Evolutionary conservation across 140 eudicot genomes (phyloP).

Genomic region (Stevia rebaudiana): DNA sequence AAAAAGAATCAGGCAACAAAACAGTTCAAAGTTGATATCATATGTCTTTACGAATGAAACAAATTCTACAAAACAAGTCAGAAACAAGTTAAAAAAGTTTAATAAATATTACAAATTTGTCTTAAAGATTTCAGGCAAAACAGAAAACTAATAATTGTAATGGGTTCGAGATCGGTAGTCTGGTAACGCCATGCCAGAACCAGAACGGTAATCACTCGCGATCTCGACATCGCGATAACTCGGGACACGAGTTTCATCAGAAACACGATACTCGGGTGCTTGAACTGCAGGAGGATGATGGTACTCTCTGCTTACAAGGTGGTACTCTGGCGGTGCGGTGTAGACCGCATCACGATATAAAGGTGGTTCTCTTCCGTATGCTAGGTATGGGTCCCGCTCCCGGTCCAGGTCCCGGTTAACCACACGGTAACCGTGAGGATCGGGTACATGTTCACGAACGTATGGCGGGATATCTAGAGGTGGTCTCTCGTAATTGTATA

Average conservation of each 20-base stretch:
- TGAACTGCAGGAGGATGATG: slow-evolving; percentile 24
- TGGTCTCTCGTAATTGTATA: slow-evolving; percentile 45
- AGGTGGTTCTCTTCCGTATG: slow-evolving; percentile 43
- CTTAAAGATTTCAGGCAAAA: background rate
- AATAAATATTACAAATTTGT: slow-evolving; percentile 14
- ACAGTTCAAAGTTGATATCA: background rate
- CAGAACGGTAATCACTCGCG: slow-evolving; percentile 21
- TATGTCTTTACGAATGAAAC: background rate
- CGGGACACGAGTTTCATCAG: slow-evolving; percentile 23
- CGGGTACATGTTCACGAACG: slow-evolving; percentile 30
- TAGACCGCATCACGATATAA: slow-evolving; percentile 37
- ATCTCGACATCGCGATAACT: slow-evolving; percentile 35
- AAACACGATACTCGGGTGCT: slow-evolving; percentile 33
- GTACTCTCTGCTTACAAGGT: slow-evolving; percentile 31
- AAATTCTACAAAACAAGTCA: slow-evolving; percentile 4
- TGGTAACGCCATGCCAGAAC: slow-evolving; percentile 16
- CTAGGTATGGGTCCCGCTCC: slow-evolving; percentile 34
- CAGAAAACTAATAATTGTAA: slow-evolving; percentile 29
- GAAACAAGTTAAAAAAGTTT: background rate
- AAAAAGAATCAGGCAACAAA: background rate
- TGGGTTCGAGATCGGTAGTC: slow-evolving; percentile 41
- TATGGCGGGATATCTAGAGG: slow-evolving; percentile 37
- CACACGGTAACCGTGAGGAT: slow-evolving; percentile 31
- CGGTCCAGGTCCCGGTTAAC: slow-evolving; percentile 23
- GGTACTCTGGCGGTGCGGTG: slow-evolving; percentile 39